These are phyloP conservation scores for Botrytis hyacinthi DNA, from an alignment of 2,329 filamentous ascomycete species.

Conservation along the genomic window DNA sequence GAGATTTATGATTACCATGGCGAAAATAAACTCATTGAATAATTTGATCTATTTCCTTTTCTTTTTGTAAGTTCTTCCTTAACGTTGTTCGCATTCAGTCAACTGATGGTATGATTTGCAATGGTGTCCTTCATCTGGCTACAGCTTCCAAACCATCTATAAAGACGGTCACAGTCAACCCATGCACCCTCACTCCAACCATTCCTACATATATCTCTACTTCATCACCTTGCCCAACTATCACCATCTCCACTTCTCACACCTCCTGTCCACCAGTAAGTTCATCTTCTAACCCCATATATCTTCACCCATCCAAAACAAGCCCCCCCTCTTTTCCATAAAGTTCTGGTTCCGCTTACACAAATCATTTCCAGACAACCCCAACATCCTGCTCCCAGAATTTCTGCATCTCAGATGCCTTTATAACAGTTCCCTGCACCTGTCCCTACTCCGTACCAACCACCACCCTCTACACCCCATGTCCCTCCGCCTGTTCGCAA, in stretches of 20 bases:
- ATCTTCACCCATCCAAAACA: constrained; percentile 14
- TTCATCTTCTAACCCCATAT: background rate
- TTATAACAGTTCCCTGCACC: constrained; percentile 30
- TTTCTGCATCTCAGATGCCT: constrained; percentile 29
- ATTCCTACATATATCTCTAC: background rate
- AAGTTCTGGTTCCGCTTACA: background rate
- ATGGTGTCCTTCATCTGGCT: background rate
- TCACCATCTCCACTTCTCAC: constrained; percentile 28
- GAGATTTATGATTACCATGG: background rate
- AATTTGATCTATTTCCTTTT: background rate
- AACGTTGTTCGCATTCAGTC: background rate
- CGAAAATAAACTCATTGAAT: background rate
- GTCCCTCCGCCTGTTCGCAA: constrained; percentile 23
- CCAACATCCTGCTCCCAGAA: constrained; percentile 11
- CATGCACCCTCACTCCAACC: background rate
- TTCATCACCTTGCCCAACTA: constrained; percentile 29
- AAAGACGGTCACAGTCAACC: constrained; percentile 5
- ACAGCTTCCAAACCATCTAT: background rate
- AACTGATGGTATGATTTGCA: background rate
- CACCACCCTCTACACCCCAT: constrained; percentile 29
- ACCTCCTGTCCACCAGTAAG: constrained; percentile 23
- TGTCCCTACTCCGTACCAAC: constrained; percentile 33
- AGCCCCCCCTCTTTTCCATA: too few relatives aligned
- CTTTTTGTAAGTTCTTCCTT: background rate
- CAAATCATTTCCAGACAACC: constrained; percentile 6